Conservation (phyloP, 2,329 filamentous ascomycete species). For the Calonectria pseudoreteaudii region DNA sequence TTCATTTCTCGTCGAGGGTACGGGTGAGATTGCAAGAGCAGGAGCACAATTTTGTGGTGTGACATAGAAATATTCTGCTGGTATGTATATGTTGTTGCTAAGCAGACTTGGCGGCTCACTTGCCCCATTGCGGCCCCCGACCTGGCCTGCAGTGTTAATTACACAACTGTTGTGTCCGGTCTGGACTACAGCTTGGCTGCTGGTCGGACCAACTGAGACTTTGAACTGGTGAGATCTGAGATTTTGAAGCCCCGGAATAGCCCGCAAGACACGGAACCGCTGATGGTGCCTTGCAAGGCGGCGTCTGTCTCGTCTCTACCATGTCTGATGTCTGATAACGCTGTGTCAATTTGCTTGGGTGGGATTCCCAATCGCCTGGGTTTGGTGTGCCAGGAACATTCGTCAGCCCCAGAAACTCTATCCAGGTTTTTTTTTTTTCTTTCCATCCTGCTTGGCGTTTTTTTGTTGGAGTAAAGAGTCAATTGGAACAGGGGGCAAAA, state of each 20-base stretch:
- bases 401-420: slow-evolving; percentile 1
- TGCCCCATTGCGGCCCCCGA: background rate
- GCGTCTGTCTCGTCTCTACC: background rate
- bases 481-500: background rate
- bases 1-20: background rate
- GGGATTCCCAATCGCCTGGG: background rate
- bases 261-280: background rate
- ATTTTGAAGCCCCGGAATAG: background rate
- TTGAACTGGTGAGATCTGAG: background rate
- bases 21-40: background rate
- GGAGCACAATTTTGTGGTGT: background rate
- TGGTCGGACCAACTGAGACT: background rate
- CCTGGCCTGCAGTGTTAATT: background rate
- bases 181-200: background rate
- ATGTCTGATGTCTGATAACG: background rate
- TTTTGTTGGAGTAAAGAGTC: background rate
- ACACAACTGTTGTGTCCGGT: background rate
- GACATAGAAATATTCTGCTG: background rate
- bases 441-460: background rate
- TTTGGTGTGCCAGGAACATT: background rate
- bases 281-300: background rate
- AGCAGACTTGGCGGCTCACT: slow-evolving; percentile 2
- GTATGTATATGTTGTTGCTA: slow-evolving; percentile 1
- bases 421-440: background rate
- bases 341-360: background rate